Evolutionary conservation across 2,329 filamentous ascomycete species (phyloP).

Genomic region (Fusarium verticillioides): DNA sequence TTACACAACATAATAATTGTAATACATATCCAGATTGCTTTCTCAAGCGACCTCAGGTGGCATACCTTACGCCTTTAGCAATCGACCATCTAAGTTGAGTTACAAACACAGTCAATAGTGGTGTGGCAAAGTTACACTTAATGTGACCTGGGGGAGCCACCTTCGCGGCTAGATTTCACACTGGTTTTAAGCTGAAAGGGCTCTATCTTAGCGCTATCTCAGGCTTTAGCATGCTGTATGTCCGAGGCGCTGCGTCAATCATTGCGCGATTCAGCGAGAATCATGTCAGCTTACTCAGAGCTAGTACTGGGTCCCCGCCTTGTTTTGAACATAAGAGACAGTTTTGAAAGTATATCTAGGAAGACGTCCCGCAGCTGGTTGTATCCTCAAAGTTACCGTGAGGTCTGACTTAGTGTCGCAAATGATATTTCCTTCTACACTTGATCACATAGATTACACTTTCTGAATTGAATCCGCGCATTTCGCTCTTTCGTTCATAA

Average conservation of each 20-base stretch:
- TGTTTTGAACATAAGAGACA: rapidly evolving
- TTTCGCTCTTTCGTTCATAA: too few relatives aligned
- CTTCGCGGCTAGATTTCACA: neutral
- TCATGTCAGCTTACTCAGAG: neutral
- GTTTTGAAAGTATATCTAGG: neutral
- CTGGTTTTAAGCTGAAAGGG: neutral
- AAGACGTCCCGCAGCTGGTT: neutral
- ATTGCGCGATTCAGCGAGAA: neutral
- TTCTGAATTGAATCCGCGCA: rapidly evolving
- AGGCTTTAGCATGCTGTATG: rapidly evolving
- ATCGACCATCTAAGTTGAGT: neutral
- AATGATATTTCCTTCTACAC: rapidly evolving
- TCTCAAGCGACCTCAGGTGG: neutral
- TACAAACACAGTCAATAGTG: neutral
- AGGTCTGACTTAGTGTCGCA: rapidly evolving
- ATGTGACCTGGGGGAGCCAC: neutral
- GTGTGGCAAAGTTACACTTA: neutral
- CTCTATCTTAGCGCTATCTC: neutral
- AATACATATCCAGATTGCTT: neutral
- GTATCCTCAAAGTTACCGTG: rapidly evolving
- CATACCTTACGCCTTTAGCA: rapidly evolving
- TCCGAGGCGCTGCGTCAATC: neutral
- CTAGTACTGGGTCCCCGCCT: neutral
- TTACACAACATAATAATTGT: neutral
- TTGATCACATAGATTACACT: rapidly evolving